Evolutionary conservation across 768 basidiomycete species (phyloP).

Genomic region (Boletus sp.): DNA sequence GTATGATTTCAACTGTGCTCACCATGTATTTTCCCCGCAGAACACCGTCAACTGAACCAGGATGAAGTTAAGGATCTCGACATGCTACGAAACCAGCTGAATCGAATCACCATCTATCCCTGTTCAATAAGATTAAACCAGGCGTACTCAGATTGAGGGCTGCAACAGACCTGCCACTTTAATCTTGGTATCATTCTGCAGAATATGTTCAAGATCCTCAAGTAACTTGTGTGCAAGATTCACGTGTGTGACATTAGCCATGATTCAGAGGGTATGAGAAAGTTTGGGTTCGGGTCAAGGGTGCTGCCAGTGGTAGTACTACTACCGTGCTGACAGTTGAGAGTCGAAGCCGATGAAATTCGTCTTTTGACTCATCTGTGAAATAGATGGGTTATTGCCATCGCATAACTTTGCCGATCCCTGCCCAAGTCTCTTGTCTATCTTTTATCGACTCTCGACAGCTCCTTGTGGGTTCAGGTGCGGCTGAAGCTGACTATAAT

Average conservation of each 20-base stretch:
- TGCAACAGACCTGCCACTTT: slow-evolving; percentile 81
- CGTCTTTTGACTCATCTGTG: no score
- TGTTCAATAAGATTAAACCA: slow-evolving; percentile 19
- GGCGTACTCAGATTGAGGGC: background rate
- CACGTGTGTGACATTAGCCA: slow-evolving; percentile 19
- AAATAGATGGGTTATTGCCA: slow-evolving; percentile 4
- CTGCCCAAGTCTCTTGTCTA: slow-evolving; percentile 54
- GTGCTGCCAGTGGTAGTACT: background rate
- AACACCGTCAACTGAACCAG: slow-evolving; percentile 78
- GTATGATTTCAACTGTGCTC: slow-evolving; percentile 9
- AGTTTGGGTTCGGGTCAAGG: background rate
- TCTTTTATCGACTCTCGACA: slow-evolving; percentile 47
- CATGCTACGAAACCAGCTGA: slow-evolving; percentile 1
- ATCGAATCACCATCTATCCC: slow-evolving; percentile 64
- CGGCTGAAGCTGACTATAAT: slow-evolving; percentile 7
- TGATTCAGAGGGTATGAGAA: slow-evolving; percentile 7
- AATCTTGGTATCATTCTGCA: slow-evolving; percentile 73
- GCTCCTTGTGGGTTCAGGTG: slow-evolving; percentile 65
- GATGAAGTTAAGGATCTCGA: slow-evolving; percentile 3
- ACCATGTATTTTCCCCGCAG: slow-evolving; percentile 95
- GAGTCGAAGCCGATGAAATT: no score
- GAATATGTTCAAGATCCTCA: slow-evolving; percentile 52
- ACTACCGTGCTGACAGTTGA: no score
- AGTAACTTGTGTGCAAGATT: slow-evolving; percentile 47
- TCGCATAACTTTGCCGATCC: slow-evolving; percentile 37